phyloP scores from a whole-genome alignment of 192 early-diverging fungal genomes.

The Glomus cerebriforme region DNA sequence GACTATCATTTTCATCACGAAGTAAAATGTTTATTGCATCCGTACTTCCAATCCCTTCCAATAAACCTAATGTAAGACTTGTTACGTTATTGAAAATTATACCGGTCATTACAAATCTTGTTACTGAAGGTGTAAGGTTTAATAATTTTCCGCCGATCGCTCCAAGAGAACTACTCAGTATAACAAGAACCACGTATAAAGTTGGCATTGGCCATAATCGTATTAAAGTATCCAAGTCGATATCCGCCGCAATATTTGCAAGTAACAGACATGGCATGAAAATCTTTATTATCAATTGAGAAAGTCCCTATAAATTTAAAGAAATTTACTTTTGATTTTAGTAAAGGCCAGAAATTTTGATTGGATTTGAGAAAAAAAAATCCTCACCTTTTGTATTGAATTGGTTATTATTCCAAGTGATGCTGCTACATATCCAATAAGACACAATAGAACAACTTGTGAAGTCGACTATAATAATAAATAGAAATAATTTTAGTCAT shows the following conservation, averaged over 20 bases:
- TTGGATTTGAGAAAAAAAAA: not conserved
- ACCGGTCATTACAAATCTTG: constrained; percentile 30
- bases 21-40: constrained; percentile 20
- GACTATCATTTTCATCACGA: constrained; percentile 8
- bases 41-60: constrained; percentile 24
- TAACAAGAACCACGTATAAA: not conserved
- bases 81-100: constrained; percentile 37
- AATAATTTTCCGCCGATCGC: constrained; percentile 32
- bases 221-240: constrained; percentile 28
- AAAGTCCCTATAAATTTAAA: constrained; percentile 17
- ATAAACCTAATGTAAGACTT: constrained; percentile 25
- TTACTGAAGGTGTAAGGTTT: not conserved
- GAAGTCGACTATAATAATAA: constrained; percentile 14
- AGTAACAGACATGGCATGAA: constrained; percentile 35
- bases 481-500: not conserved
- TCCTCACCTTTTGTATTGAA: not conserved
- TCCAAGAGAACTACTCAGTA: constrained; percentile 8
- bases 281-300: constrained; percentile 21
- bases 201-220: constrained; percentile 30
- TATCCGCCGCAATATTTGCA: constrained; percentile 10
- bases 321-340: not conserved
- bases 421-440: constrained; percentile 21
- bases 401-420: constrained; percentile 10
- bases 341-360: too few relatives aligned
- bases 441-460: not conserved